Evolutionary conservation across 225 moss, liverwort and hornwort genomes (phyloP), one percentile per base, ranked within the genome.

Genomic region (Pseudisothecium myosuroides): DNA sequence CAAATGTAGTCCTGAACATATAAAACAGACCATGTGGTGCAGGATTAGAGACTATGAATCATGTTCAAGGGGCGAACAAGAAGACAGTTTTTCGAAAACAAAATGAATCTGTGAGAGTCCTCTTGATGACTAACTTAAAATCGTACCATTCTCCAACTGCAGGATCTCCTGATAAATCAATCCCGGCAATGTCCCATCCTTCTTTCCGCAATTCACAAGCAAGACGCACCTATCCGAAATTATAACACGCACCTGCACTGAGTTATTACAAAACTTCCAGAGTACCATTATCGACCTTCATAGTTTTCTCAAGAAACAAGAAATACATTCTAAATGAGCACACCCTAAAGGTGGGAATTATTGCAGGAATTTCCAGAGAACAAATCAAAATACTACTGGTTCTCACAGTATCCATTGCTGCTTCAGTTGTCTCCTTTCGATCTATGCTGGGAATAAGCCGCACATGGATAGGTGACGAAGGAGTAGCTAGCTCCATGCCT

Each of bases 81-180:
- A 19, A 63, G 49, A 76, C 32, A 82, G 12, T 23, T 60, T n/a
- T 66, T 39, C 15, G 41, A 63, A 47, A 77, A 65, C 7, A 31
- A 63, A 63, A 76, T 82, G 45, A 89, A 63, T 45, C 47, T 29
- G 36, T 37, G 55, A 16, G 16, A 71, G 78, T 64, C 17, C 61
- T 34, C 62, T 80, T 31, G 43, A 81, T 43, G 47, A 58, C 63
- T 14, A 72, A 63, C 13, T 54, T 71, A 9, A 75, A 83, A 29
- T 45, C 90, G 41, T 93, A 96, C 98, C 98, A 98, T 78, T 93
- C 92, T 86, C 98, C 96, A 54, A 93, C 79, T 29, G 92, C 90
- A 88, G 98, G 98, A 91, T 98, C 95, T 82, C 98, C 98, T 72
- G 96, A 96, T 85, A 98, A 91, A 88, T 98, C 98, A 62, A 98